phyloP scores from a whole-genome alignment of 139 green algal species.

The Astrephomene gubernaculifera region DNA sequence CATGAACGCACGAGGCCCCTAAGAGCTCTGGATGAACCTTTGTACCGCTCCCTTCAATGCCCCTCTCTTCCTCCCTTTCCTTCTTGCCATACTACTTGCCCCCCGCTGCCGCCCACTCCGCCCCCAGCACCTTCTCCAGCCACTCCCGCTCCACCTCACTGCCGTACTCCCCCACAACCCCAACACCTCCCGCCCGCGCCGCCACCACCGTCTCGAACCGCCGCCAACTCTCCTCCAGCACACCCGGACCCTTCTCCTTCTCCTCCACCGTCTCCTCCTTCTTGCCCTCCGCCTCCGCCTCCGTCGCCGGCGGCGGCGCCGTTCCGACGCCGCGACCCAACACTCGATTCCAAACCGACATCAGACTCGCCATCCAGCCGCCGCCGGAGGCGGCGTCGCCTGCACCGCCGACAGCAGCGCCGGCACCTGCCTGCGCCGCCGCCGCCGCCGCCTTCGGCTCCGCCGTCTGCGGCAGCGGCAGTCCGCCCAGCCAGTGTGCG shows the following conservation, averaged over 20 bases:
- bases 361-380: neutral
- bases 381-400: neutral
- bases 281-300: no score
- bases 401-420: neutral
- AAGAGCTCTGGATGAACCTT: no score
- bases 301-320: no score
- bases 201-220: neutral
- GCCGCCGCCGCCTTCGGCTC: neutral
- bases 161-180: slow-evolving; percentile 12
- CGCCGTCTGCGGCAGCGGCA: slow-evolving; percentile 8
- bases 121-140: neutral
- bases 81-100: neutral
- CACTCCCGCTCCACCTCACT: slow-evolving; percentile 1
- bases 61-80: neutral
- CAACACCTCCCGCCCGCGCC: neutral
- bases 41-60: no score
- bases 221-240: neutral
- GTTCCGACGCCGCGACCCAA: no score
- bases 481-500: slow-evolving; percentile 2
- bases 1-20: no score
- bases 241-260: neutral
- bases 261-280: neutral
- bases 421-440: neutral
- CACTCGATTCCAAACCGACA: no score
- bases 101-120: neutral